Evolutionary conservation across 1,284 basidiomycete species (phyloP), one percentile per base, ranked within the genome.

Genomic region (Cutaneotrichosporon spelunceum): DNA sequence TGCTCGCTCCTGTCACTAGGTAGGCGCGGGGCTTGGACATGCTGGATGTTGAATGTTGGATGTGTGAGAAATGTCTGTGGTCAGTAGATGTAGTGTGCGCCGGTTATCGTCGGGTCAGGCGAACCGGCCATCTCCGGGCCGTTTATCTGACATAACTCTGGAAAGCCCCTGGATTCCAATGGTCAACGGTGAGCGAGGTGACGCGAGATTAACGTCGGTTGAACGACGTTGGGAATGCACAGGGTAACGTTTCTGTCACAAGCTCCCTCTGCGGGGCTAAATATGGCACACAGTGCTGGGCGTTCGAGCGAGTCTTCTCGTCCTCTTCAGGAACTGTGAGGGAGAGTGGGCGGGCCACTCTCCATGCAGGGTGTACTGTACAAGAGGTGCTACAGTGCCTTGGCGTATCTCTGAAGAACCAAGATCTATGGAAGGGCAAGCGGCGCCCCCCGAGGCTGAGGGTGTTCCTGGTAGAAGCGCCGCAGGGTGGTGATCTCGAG

Each of bases 1-100:
- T 75, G 23, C 75, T 78, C 45, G 76, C 76, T 21, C 78, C 78
- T 9, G 77, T 79, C 56, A 79, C 66, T 48, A 79, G 45, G 50
- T 63, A 63, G 19, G 62, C 62, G 30, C 47, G 48, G 1, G 57
- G 57, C 10, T 53, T 56, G 48, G 61, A 19, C 61, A 62, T 62
- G 13, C n/a, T 36, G 24, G 4, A 30, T 34, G 30, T n/a, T 42
- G 39, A 8, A 19, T n/a, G 14, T 16, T 19, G 39, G n/a, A n/a
- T n/a, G 19, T 42, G 16, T 39, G 13, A 14, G 36, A 16, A 39
- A 19, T 39, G 39, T 8, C 11, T 42, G 19, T 42, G 39, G 6
- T 10, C 19, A n/a, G 39, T 19, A 16, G 19, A 42, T 42, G 39
- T 16, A 36, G 19, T n/a, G 39, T 42, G 39, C 4, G 39, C 39